Base-by-base conservation (phyloP, 768 basidiomycete species). In the Xerocomellus chrysenteron region DNA sequence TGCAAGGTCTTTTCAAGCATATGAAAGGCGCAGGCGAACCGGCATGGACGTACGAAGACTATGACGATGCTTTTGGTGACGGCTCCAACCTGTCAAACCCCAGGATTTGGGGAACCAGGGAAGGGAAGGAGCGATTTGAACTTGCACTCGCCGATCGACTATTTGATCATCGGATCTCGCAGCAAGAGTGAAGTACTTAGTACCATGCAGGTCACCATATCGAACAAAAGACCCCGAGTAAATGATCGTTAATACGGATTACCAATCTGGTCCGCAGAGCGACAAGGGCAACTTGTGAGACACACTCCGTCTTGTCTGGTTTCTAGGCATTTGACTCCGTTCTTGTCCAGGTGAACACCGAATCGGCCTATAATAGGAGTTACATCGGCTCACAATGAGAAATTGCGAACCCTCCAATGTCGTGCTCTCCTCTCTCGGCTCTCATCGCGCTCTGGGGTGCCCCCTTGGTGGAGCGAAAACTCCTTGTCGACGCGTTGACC, bases 391-490 rank as follows among this genome's bases (percentile, higher is more conserved):
- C 37, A 16, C 32, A 6, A 62, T 62, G 59, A 40, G 46, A 43
- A 47, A 50, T 26, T 19, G 12, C n/a, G 19, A 47, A 47, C 2
- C 33, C 17, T 46, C 30, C 54, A 13, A 68, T 68, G 67, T 48
- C 56, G 19, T 56, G 56, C 46, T 43, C 47, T 41, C 6, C 52
- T 14, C 40, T 71, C 39, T 47, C 56, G 1, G 26, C 57, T 28
- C 55, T 70, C 33, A 54, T 69, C 28, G 69, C 55, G 2, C 57
- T 70, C 45, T 71, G 56, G 50, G 61, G 57, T 40, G 36, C 54
- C 21, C 21, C 21, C 28, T 30, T 5, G 28, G 32, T 32, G 30
- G 32, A 32, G 30, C 10, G 30, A 32, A 32, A 32, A 32, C 30
- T 32, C 32, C 32, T 11, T 11, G 32, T 32, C 32, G 32, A 10